Conservation (phyloP, 352 stramenopile genomes). For the Globisporangium megalacanthum region DNA sequence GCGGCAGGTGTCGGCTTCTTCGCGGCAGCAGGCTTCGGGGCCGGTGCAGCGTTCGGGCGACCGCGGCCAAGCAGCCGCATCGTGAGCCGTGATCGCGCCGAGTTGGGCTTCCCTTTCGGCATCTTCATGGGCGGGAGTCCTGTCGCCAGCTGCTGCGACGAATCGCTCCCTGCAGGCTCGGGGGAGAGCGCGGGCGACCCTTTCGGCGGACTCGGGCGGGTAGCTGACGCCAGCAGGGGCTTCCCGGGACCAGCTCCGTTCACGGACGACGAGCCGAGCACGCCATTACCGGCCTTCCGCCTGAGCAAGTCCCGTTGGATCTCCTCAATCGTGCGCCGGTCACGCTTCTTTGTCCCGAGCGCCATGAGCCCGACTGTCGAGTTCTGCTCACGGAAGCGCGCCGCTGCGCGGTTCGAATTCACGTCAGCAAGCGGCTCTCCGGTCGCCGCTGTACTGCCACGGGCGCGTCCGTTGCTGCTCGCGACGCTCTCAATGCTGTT, state of each 20-base stretch:
- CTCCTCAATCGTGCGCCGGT: conserved; percentile 85
- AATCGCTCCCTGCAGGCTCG: conserved; percentile 29
- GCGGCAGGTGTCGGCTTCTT: conserved; percentile 29
- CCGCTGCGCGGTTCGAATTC: conserved; percentile 60
- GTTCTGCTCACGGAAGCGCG: conserved; percentile 61
- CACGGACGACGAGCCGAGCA: conserved; percentile 5
- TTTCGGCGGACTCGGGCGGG: conserved; percentile 47
- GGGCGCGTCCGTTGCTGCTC: conserved; percentile 16
- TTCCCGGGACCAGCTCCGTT: conserved; percentile 3
- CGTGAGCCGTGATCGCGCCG: conserved; percentile 59
- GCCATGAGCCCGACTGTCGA: conserved; percentile 54
- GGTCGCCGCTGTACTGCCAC: too few species aligned
- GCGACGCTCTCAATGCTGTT: conserved; percentile 31
- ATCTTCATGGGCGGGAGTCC: conserved; percentile 19
- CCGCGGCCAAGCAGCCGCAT: conserved; percentile 76
- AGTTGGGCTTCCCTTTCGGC: conserved; percentile 64
- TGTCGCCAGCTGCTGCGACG: conserved; percentile 20
- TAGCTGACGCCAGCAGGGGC: conserved; percentile 11
- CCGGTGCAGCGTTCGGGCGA: conserved; percentile 21
- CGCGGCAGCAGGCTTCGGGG: conserved; percentile 19
- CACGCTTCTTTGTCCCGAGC: conserved; percentile 79
- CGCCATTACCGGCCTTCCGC: conserved; percentile 29
- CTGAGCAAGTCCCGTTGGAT: conserved; percentile 78
- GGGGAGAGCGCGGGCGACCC: conserved; percentile 67
- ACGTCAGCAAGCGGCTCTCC: conserved; percentile 49